Evolutionary conservation across 768 basidiomycete species (phyloP).

Genomic region (Dacryopinax spathularia): DNA sequence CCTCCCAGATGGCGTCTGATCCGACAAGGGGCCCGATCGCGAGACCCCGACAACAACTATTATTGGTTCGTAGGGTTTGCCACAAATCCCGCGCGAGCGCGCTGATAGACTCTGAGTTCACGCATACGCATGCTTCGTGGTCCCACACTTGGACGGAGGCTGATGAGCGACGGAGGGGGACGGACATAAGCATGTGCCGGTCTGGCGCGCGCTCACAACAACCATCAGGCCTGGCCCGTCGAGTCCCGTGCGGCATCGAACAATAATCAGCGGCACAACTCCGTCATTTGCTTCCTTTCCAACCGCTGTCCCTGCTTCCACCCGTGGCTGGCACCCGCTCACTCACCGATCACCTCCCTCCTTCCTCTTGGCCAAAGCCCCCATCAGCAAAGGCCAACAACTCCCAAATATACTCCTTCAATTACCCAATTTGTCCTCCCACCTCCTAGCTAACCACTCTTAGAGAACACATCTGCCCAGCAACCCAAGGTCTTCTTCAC

Average conservation of each 20-base stretch:
- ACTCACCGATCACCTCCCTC: too few species aligned
- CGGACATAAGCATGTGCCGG: background rate
- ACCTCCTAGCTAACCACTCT: background rate
- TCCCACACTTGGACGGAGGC: background rate
- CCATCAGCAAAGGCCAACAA: background rate
- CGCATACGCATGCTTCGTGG: background rate
- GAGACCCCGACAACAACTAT: too few species aligned
- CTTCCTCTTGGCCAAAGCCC: background rate
- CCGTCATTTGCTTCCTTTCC: background rate
- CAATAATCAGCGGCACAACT: background rate
- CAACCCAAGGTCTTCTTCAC: background rate
- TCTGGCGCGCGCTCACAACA: background rate
- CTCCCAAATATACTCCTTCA: background rate
- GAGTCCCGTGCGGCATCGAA: background rate
- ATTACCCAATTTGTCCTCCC: background rate
- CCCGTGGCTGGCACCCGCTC: too few species aligned
- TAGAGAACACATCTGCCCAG: background rate
- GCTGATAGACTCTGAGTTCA: background rate
- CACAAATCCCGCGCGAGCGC: background rate
- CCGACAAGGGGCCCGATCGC: too few species aligned
- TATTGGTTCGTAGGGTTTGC: too few species aligned
- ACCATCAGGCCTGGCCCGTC: background rate
- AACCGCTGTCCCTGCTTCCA: background rate
- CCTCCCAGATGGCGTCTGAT: too few species aligned
- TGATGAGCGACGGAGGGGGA: too few species aligned